Evolutionary conservation across 2,329 filamentous ascomycete species (phyloP), one percentile per base, ranked within the genome.

Genomic region (Paracamarosporium sp.): DNA sequence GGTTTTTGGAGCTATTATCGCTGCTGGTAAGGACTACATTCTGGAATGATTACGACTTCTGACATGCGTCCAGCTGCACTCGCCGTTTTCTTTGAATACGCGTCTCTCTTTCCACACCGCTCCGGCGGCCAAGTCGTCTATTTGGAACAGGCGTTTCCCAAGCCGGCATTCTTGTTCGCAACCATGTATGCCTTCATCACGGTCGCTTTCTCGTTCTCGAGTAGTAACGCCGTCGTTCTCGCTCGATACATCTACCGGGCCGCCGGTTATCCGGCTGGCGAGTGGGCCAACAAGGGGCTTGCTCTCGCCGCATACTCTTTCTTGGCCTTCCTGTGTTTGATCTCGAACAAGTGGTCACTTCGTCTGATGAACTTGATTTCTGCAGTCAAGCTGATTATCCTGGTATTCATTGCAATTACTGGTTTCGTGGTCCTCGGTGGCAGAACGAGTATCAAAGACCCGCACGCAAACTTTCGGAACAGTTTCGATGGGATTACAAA

Each of bases 331-430:
- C 30, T 73, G 20, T 72, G 68, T 45, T 50, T 72, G n/a, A 33
- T 70, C 3, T 68, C 69, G 3, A 73, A 65, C 1, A 59, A 59
- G 15, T 71, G 63, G 61, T 71, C 68, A 2, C 66, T 72, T n/a
- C 59, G 65, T 7, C 38, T 70, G 11, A 71, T 70, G 61, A 73
- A 72, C 38, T 20, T 70, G 11, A 72, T 73, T n/a, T 66, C 67
- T 8, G 58, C 60, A 2, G 64, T 90, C 35, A 90, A 90, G 65
- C 69, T 90, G 3, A 65, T 85, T 15, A 88, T 86, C 0, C 75
- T 90, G 2, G 60, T 89, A n/a, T 88, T 90, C 56, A 71, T 75
- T 20, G 64, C 66, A 12, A 64, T 70, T 24, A 68, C 70, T 2
- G 72, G 72, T 2, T 68, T 74, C 25, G 71, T 65, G 2, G 67